These are phyloP conservation scores for Teratosphaeria pseudoeucalypti DNA, from an alignment of 2,329 filamentous ascomycete species.

Conservation along the genomic window DNA sequence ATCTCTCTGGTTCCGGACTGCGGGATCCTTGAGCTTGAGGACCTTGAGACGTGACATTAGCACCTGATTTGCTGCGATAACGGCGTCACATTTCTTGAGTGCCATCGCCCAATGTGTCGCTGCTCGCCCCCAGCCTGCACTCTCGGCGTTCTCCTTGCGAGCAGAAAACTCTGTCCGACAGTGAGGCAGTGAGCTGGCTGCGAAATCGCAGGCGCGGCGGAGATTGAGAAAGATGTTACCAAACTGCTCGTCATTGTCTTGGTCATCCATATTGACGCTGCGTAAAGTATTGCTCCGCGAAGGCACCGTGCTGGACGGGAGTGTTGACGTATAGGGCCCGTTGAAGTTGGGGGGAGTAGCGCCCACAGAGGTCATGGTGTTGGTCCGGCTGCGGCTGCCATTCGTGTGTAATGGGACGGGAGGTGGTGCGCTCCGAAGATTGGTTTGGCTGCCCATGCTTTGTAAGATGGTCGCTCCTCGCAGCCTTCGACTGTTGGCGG, in stretches of 20 bases:
- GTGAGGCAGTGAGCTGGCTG: constrained; percentile 59
- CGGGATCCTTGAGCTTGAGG: constrained; percentile 78
- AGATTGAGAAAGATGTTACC: constrained; percentile 73
- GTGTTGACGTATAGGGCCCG: constrained; percentile 59
- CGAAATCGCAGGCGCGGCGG: constrained; percentile 61
- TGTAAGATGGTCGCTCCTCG: constrained; percentile 43
- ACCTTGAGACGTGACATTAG: constrained; percentile 62
- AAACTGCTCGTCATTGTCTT: constrained; percentile 71
- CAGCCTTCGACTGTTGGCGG: constrained; percentile 33
- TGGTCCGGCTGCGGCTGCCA: constrained; percentile 46
- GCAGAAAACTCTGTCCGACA: constrained; percentile 57
- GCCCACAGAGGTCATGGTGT: constrained; percentile 36
- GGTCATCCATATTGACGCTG: constrained; percentile 47
- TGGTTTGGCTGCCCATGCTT: constrained; percentile 28
- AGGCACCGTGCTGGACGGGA: constrained; percentile 29
- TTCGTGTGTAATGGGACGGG: constrained; percentile 35
- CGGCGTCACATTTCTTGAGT: constrained; percentile 59
- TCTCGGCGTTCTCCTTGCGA: constrained; percentile 53
- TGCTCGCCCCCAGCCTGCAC: constrained; percentile 21
- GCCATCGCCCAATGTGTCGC: constrained; percentile 56
- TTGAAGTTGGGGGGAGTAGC: constrained; percentile 65
- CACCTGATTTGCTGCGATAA: constrained; percentile 62
- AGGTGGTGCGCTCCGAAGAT: constrained; percentile 26
- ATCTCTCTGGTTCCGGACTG: constrained; percentile 53
- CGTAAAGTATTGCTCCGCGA: constrained; percentile 39